Base-by-base conservation (phyloP, 768 basidiomycete genomes). In the Ramaria rubella region DNA sequence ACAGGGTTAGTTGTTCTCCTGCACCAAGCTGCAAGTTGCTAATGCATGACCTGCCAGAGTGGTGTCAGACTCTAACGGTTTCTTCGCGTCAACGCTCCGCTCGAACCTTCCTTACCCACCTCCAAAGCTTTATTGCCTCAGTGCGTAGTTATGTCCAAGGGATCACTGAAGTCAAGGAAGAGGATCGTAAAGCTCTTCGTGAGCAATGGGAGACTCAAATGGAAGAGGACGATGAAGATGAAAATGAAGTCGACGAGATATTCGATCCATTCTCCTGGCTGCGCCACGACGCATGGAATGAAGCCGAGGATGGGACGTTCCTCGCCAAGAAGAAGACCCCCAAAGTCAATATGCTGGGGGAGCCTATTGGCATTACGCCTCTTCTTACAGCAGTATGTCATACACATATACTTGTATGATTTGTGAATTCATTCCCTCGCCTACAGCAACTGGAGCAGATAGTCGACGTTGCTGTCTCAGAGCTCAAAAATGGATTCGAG, bases 1-100 rank as follows among this genome's bases (percentile, higher is more conserved):
- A 1, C 82, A 81, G 61, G 24, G 46, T 48, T 27, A 5, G 46
- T 48, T 19, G 9, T 9, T n/a, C 26, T 29, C 21, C 17, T 11
- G 23, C 7, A 48, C 24, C 6, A 17, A 11, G n/a, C n/a, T 8
- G 23, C 3, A 15, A 48, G 21, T 48, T 11, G 6, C 46, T 30
- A 7, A 48, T 30, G 23, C n/a, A 24, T 48, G 26, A 9, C n/a
- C 29, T 11, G 3, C 15, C n/a, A 48, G 57, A 72, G 49, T 83
- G 81, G 82, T 83, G 81, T 61, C 79, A 81, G 46, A 62, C 69
- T 40, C 67, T 85, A 38, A 82, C 82, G 5, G 64, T 77, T 31
- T 71, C 77, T 0, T 81, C 81, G 12, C 78, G 82, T 12, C 73
- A 80, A 65, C 77, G 70, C 21, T 63, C 69, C 11, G 70, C 73